Conservation (phyloP, 1,284 basidiomycete genomes). For the Prillingera fragicola region DNA sequence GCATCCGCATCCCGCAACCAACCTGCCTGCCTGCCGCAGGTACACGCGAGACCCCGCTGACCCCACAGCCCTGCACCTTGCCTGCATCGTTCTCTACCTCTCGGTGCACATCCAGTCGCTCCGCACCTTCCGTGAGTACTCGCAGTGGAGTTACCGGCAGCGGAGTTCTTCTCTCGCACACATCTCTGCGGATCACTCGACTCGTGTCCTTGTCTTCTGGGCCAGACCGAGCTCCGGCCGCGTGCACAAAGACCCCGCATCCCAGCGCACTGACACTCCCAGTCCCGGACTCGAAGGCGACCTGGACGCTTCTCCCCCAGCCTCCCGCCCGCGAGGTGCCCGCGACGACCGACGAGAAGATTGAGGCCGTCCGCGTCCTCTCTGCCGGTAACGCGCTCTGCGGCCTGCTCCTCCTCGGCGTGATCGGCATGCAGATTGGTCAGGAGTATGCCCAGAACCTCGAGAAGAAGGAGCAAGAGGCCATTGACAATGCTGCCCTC, state of each 20-base stretch:
- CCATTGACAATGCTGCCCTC: conserved; percentile 47
- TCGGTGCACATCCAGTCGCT: conserved; percentile 70
- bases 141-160: neutral
- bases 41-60: too few relatives aligned
- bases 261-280: neutral
- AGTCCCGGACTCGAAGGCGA: conserved; percentile 39
- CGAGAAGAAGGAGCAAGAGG: conserved; percentile 59
- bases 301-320: conserved; percentile 43
- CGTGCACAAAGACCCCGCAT: neutral
- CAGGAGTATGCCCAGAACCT: conserved; percentile 73
- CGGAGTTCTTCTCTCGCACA: neutral
- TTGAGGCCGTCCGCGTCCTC: conserved; percentile 71
- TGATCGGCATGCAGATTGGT: conserved; percentile 60
- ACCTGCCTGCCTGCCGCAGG: neutral
- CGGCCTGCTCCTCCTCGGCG: conserved; percentile 55
- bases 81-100: conserved; percentile 69
- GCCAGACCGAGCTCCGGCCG: neutral
- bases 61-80: conserved; percentile 62
- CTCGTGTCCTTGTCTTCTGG: neutral
- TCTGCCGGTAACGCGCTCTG: conserved; percentile 80
- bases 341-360: conserved; percentile 60
- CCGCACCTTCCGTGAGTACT: conserved; percentile 55
- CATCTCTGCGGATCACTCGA: neutral
- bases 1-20: neutral
- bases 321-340: conserved; percentile 53